Base-by-base conservation (phyloP, 495 filamentous ascomycete genomes). In the Lasiosphaeria ovina region DNA sequence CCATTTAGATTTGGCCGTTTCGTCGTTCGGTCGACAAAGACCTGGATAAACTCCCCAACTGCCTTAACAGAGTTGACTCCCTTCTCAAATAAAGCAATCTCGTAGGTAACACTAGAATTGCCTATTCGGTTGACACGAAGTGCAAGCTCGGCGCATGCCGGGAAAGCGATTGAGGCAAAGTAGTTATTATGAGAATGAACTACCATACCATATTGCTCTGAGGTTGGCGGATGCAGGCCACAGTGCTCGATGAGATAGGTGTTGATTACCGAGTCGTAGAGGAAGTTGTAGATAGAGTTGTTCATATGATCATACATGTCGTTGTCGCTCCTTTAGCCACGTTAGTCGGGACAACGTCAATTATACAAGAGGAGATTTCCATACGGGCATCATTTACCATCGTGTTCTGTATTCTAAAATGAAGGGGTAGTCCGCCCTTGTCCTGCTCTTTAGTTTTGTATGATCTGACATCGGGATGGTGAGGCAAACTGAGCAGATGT, bases 271-370 rank as follows among this genome's bases (percentile, higher is more conserved):
- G 90, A 92, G 77, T 98, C 93, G 75, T 87, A 87, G 7, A 94
- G 81, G 65, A 87, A 85, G 61, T 88, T 87, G 75, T 96, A 95
- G 44, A 95, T 79, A 51, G 85, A 86, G 68, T 95, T 94, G 73
- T 94, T 95, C 76, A 82, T 82, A 65, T 96, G 91, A 49, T 87
- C 82, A 74, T 97, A 98, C 89, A 96, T 94, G 76, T 97, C 93
- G 68, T 97, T 97, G 73, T 98, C 94, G 68, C 81, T 86, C 90
- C 90, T 93, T 60, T 55, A 52, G 51, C 58, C 57, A 35, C 31
- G 45, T 8, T 35, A n/a, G 45, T 52, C 14, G 50, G 47, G 54
- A 24, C 59, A 35, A 0, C 32, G 36, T 31, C 62, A 51, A 42
- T 52, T 48, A 35, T n/a, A 4, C 32, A 52, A 61, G 16, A 51